phyloP scores from a whole-genome alignment of 148 eudicot genomes.

The Linanthus parryae region DNA sequence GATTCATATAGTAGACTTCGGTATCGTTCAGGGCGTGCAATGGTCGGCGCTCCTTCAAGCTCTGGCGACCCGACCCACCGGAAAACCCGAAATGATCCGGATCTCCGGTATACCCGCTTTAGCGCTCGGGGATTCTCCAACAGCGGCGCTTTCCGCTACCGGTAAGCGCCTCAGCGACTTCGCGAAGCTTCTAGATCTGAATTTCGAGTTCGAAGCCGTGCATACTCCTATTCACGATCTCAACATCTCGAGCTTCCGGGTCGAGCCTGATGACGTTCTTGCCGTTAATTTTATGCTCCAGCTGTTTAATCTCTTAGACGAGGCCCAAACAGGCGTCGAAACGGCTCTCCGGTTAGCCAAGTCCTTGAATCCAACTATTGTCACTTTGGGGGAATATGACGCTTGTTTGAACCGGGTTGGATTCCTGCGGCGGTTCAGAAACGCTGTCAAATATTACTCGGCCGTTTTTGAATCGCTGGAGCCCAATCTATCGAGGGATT shows the following conservation, averaged over 20 bases:
- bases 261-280: conserved; percentile 52
- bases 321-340: conserved; percentile 28
- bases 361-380: conserved; percentile 53
- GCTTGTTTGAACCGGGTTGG: conserved; percentile 58
- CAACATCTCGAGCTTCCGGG: conserved; percentile 33
- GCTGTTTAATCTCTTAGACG: conserved; percentile 57
- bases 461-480: conserved; percentile 76
- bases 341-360: conserved; percentile 59
- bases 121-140: conserved; percentile 43
- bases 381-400: conserved; percentile 86
- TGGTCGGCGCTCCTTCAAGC: conserved; percentile 95
- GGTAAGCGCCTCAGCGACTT: conserved; percentile 77
- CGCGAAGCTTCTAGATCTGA: conserved; percentile 54
- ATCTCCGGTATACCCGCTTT: conserved; percentile 86
- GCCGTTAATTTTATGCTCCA: conserved; percentile 92
- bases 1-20: conserved; percentile 88
- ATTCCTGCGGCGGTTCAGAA: conserved; percentile 45
- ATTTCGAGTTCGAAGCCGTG: conserved; percentile 64
- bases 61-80: conserved; percentile 74
- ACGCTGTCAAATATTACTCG: conserved; percentile 52
- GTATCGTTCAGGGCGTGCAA: conserved; percentile 86
- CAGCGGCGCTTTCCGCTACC: conserved; percentile 39
- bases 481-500: conserved; percentile 56
- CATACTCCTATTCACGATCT: conserved; percentile 43
- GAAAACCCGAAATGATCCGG: conserved; percentile 62